Percentiles rank a stretch among this genome's conserved stretches.
Evolutionary conservation across 495 filamentous ascomycete genomes (phyloP).

Genomic region (Xylaria curta): DNA sequence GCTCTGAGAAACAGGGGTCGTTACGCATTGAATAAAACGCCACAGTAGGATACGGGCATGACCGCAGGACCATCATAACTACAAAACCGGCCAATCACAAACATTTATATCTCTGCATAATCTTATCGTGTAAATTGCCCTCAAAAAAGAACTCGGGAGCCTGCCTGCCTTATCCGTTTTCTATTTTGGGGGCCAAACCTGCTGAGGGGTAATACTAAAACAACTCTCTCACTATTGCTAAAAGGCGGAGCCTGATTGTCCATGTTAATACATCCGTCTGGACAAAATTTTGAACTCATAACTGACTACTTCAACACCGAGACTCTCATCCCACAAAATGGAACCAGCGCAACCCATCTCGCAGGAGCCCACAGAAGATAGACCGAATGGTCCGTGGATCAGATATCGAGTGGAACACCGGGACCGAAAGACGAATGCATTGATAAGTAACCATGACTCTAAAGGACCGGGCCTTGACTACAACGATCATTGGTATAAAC

Average conservation of each 20-base stretch:
- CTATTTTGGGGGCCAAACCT: neutral
- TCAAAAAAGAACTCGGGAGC: neutral
- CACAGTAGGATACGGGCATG: neutral
- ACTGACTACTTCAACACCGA: neutral
- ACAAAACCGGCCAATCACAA: neutral
- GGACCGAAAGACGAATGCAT: neutral
- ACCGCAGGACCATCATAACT: neutral
- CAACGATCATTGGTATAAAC: too few species aligned
- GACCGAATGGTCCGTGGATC: neutral
- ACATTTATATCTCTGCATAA: neutral
- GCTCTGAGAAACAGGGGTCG: neutral
- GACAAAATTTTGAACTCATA: neutral
- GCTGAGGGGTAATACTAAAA: neutral
- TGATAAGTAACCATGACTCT: neutral
- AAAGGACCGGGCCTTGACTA: neutral
- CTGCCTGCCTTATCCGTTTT: neutral
- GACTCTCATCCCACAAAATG: neutral
- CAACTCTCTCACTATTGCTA: neutral
- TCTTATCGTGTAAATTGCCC: neutral
- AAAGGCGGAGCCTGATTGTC: neutral
- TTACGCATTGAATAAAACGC: neutral
- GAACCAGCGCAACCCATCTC: neutral
- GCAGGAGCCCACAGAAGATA: neutral
- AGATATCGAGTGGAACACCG: constrained; percentile 7
- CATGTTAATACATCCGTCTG: too few species aligned